Evolutionary conservation across 805 yeast genomes (phyloP).

Genomic region (Wickerhamiella dianesei): DNA sequence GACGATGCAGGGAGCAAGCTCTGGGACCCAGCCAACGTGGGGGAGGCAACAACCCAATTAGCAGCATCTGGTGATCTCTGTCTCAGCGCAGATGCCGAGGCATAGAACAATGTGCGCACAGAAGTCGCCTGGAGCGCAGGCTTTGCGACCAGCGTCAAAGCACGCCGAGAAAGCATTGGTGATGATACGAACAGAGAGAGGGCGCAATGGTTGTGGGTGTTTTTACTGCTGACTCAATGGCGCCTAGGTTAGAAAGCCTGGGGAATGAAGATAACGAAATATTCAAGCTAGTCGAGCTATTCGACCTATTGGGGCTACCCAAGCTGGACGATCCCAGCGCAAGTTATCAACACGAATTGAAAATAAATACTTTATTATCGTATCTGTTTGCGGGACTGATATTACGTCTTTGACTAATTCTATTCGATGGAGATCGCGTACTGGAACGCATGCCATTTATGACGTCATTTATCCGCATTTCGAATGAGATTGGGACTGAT

Average conservation of each 20-base stretch:
- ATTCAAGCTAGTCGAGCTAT: too few relatives aligned
- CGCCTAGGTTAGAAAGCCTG: background rate
- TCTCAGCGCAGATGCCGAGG: background rate
- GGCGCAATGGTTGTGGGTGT: background rate
- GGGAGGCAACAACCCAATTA: background rate
- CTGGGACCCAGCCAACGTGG: background rate
- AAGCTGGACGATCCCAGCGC: too few relatives aligned
- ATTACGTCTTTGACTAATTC: background rate
- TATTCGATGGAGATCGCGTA: too few relatives aligned
- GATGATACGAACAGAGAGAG: background rate
- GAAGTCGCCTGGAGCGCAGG: background rate
- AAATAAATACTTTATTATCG: too few relatives aligned
- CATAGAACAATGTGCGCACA: background rate
- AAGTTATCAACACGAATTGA: too few relatives aligned
- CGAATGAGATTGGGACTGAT: too few relatives aligned
- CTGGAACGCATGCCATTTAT: too few relatives aligned
- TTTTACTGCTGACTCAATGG: background rate
- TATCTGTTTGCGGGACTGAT: background rate
- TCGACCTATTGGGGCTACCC: too few relatives aligned
- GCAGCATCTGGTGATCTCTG: background rate
- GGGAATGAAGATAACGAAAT: background rate
- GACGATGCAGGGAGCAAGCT: conserved; percentile 1
- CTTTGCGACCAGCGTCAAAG: background rate
- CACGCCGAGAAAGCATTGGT: background rate
- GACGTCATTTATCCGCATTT: background rate